Evolutionary conservation across 169 alveolate species (phyloP).

Genomic region (Plasmodium billcollinsi): DNA sequence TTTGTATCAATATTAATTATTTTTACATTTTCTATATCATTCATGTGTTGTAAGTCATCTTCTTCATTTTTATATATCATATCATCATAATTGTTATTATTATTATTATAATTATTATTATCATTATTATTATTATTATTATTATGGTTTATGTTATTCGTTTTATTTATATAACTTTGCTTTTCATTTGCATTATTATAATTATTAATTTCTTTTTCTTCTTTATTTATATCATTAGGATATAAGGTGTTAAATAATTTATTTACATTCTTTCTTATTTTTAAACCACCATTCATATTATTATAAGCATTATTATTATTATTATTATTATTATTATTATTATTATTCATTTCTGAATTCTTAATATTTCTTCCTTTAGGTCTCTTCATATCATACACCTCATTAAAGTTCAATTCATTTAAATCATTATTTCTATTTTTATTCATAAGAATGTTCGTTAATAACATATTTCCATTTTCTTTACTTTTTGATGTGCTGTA

Average conservation of each 20-base stretch:
- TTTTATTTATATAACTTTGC: not conserved
- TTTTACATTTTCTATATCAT: slow-evolving; percentile 5
- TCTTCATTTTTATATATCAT: no score
- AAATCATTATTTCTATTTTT: not conserved
- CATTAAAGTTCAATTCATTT: slow-evolving; percentile 2
- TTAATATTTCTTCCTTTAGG: no score
- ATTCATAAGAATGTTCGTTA: not conserved
- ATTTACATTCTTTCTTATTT: slow-evolving; percentile 35
- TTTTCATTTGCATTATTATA: not conserved
- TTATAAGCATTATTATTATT: not conserved
- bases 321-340: not conserved
- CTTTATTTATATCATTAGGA: slow-evolving; percentile 27
- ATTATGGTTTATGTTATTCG: not conserved
- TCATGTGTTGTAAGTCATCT: not conserved
- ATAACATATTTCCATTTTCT: slow-evolving; percentile 8
- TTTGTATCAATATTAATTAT: not conserved
- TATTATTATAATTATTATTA: not conserved
- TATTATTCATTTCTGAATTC: no score
- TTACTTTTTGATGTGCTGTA: slow-evolving; percentile 16
- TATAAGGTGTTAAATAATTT: slow-evolving; percentile 34
- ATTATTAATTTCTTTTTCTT: not conserved
- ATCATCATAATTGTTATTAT: no score
- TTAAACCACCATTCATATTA: slow-evolving; percentile 15
- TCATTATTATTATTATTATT: not conserved
- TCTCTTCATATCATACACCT: no score